A percentile compares a stretch with the other conserved stretches of the same genome.
These are phyloP conservation scores for Claviceps purpurea DNA, from an alignment of 2,329 filamentous ascomycete species.

Conservation along the genomic window DNA sequence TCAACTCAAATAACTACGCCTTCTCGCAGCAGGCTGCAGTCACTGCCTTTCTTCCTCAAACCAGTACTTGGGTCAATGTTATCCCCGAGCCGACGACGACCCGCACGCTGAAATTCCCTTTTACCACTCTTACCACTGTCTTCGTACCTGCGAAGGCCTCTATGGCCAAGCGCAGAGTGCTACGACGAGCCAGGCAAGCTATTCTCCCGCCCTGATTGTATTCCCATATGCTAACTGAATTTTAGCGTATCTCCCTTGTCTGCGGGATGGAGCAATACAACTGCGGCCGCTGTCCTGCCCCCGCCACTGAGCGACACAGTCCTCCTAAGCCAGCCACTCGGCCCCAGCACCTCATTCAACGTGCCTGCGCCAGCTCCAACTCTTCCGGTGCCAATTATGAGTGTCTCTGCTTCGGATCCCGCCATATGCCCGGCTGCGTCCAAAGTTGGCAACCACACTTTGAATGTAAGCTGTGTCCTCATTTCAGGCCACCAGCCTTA, in stretches of 20 bases:
- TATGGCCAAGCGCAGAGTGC: conserved; percentile 12
- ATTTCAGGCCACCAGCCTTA: not conserved
- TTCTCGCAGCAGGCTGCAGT: conserved; percentile 7
- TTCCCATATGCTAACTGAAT: not conserved
- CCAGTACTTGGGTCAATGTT: conserved; percentile 26
- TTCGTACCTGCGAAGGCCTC: conserved; percentile 11
- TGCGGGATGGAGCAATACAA: conserved; percentile 20
- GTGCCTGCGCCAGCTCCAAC: not conserved
- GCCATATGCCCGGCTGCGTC: conserved; percentile 17
- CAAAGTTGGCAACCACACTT: conserved; percentile 23
- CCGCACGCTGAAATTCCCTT: conserved; percentile 24
- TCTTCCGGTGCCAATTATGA: not conserved
- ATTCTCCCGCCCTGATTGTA: not conserved
- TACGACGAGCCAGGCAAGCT: conserved; percentile 18
- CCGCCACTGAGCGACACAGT: not conserved
- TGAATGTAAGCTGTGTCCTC: conserved; percentile 20
- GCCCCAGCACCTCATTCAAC: not conserved
- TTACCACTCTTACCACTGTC: conserved; percentile 24
- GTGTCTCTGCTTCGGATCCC: conserved; percentile 6
- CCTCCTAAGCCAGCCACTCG: not conserved
- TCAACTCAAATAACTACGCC: conserved; percentile 11
- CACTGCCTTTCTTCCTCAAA: conserved; percentile 13
- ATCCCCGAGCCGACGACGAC: conserved; percentile 26
- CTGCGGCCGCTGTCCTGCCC: conserved; percentile 4
- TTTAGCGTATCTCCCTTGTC: conserved; percentile 9